A percentile compares a stretch with the other conserved stretches of the same genome.
These are phyloP conservation scores for Chaetomidium leptoderma DNA, from an alignment of 495 filamentous ascomycete species.

Conservation along the genomic window DNA sequence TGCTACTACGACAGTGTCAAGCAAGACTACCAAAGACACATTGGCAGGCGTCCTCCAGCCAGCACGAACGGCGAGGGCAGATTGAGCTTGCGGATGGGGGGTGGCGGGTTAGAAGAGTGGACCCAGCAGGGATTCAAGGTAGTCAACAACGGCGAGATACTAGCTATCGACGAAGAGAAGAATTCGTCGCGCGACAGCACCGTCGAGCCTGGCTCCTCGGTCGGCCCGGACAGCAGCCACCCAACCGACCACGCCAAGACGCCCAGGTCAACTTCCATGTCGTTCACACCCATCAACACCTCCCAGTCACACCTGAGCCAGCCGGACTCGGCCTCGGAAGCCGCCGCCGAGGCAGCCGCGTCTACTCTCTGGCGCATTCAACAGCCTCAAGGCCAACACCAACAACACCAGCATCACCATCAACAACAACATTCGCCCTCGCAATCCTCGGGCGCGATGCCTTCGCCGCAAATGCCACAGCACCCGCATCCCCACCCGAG, in stretches of 20 bases:
- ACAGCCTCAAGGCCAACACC: constrained; percentile 1
- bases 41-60: constrained; percentile 28
- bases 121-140: constrained; percentile 41
- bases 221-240: constrained; percentile 24
- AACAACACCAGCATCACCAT: background rate
- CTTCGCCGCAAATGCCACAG: constrained; percentile 2
- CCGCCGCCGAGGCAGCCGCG: constrained; percentile 13
- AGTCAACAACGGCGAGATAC: constrained; percentile 41
- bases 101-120: constrained; percentile 70
- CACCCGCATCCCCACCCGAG: background rate
- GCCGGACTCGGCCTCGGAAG: constrained; percentile 7
- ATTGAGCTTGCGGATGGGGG: constrained; percentile 47
- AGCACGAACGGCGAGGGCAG: too few relatives aligned
- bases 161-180: constrained; percentile 31
- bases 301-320: constrained; percentile 26
- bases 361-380: constrained; percentile 16
- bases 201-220: constrained; percentile 26
- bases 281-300: constrained; percentile 52
- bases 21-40: constrained; percentile 49
- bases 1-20: constrained; percentile 62
- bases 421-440: background rate
- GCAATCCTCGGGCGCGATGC: background rate
- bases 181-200: constrained; percentile 33
- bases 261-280: constrained; percentile 30
- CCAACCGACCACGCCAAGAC: constrained; percentile 25